Evolutionary conservation across 2,329 filamentous ascomycete genomes (phyloP), one percentile per base, ranked within the genome.

Genomic region (Colletotrichum gloeosporioides): DNA sequence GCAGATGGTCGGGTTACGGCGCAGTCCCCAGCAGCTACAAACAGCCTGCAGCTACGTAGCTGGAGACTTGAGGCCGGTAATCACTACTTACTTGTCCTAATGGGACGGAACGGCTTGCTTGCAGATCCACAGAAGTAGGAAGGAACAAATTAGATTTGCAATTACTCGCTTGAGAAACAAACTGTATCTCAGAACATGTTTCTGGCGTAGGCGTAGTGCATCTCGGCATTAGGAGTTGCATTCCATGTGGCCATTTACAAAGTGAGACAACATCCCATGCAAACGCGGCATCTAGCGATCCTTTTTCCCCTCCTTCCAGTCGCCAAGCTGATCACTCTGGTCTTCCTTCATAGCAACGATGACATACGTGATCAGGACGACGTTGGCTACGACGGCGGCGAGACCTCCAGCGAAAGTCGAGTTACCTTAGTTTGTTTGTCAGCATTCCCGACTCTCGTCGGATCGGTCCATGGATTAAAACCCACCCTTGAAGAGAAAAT

Each of bases 301-400:
- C 82, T 92, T 92, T 84, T 90, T 91, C 69, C 80, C 83, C 70
- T 88, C 86, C 78, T 86, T 85, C 22, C 90, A 87, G 27, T 81
- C 72, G 27, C 68, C 75, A 22, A 66, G 39, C 78, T 85, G 85
- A 31, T 89, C 89, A 4, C 86, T 86, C 79, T 91, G 87, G 82
- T 99, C 97, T 84, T 99, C 97, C 77, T 90, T 93, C 91, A 98
- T 96, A 6, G 97, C 97, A 25, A 98, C 95, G 73, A 98, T 87
- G 59, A 99, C 92, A 85, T 99, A 99, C n/a, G 90, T 92, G 73
- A 99, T 91, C 67, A 99, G 88, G 5, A 99, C 95, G 3, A 98
- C 91, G 80, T 99, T 99, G 15, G 97, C 97, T 84, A 98, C 92
- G 67, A 99, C 86, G 25, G 97, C 97, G 2, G 97, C 97, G 39